A percentile compares a stretch with the other conserved stretches of the same genome.
Conservation (phyloP, 805 yeast species). For the Ogataea nakhonphanomensis region DNA sequence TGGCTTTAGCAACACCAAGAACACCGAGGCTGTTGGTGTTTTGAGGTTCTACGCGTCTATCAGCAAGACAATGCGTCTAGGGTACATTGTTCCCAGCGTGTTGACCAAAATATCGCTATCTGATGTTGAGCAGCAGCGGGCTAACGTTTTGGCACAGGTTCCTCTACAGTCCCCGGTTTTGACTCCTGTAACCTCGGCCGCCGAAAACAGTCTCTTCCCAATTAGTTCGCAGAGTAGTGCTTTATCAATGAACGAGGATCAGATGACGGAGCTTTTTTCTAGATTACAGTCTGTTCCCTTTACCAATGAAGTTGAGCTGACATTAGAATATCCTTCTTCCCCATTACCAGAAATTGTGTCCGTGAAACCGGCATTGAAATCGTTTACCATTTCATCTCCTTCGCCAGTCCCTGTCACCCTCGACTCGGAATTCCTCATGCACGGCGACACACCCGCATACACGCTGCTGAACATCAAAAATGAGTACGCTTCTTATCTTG, state of each 20-base stretch:
- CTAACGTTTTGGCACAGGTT: slow-evolving; percentile 7
- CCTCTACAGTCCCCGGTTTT: slow-evolving; percentile 11
- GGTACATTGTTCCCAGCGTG: slow-evolving; percentile 19
- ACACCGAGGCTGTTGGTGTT: slow-evolving; percentile 13
- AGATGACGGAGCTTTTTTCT: background rate
- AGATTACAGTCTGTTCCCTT: slow-evolving; percentile 6
- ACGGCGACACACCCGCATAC: slow-evolving; percentile 15
- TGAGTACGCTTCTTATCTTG: slow-evolving; percentile 13
- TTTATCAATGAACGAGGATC: slow-evolving; percentile 2
- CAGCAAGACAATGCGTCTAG: slow-evolving; percentile 9
- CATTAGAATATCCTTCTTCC: slow-evolving; percentile 14
- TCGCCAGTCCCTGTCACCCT: slow-evolving; percentile 19
- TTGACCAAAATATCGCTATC: slow-evolving; percentile 16
- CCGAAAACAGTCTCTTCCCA: slow-evolving; percentile 5
- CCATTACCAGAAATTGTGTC: slow-evolving; percentile 15
- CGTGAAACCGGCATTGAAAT: slow-evolving; percentile 16
- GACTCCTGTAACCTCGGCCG: slow-evolving; percentile 14
- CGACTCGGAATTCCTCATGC: slow-evolving; percentile 16
- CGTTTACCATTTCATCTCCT: slow-evolving; percentile 20
- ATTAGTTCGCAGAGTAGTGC: slow-evolving; percentile 11
- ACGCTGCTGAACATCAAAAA: slow-evolving; percentile 13
- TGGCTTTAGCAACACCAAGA: slow-evolving; percentile 14
- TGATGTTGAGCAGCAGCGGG: slow-evolving; percentile 2
- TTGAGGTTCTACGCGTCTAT: slow-evolving; percentile 8
- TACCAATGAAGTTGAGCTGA: slow-evolving; percentile 16